Conservation (phyloP, 1,139 yeast species). For the Yamadazyma conglobata region DNA sequence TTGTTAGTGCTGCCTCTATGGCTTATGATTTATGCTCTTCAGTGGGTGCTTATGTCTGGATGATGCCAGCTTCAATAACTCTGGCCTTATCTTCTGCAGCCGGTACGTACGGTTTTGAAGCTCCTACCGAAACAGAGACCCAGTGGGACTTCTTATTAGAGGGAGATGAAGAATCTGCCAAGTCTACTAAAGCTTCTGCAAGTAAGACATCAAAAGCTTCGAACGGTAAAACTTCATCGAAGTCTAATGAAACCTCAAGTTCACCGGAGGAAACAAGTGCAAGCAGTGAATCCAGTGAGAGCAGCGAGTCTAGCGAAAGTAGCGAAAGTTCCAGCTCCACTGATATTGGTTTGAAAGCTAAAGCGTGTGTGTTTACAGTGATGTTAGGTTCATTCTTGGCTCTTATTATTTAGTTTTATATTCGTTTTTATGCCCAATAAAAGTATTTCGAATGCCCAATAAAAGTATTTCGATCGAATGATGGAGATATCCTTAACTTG, state of each 20-base stretch:
- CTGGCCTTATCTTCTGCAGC: slow-evolving; percentile 20
- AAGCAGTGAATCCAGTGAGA: slow-evolving; percentile 11
- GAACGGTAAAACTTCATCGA: slow-evolving; percentile 13
- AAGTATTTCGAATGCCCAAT: too few species aligned
- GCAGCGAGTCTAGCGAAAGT: slow-evolving; percentile 17
- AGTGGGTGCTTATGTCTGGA: slow-evolving; percentile 49
- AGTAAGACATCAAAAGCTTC: slow-evolving; percentile 6
- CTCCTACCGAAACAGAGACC: slow-evolving; percentile 13
- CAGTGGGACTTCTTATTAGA: slow-evolving; percentile 12
- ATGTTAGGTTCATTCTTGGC: slow-evolving; percentile 12
- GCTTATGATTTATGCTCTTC: slow-evolving; percentile 40
- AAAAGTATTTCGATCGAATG: too few species aligned
- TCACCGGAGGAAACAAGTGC: slow-evolving; percentile 14
- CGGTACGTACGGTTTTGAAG: slow-evolving; percentile 12
- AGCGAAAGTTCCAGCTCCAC: slow-evolving; percentile 19
- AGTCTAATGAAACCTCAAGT: slow-evolving; percentile 5
- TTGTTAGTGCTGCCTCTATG: slow-evolving; percentile 36
- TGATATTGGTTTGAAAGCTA: slow-evolving; percentile 16
- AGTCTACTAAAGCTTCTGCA: slow-evolving; percentile 4
- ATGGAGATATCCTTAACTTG: too few species aligned
- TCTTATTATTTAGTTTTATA: slow-evolving; percentile 3
- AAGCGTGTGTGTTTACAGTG: slow-evolving; percentile 10
- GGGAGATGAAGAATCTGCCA: slow-evolving; percentile 6
- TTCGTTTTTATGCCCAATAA: too few species aligned
- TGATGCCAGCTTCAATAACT: slow-evolving; percentile 41